Percentiles rank a stretch among this genome's conserved stretches.
These are phyloP conservation scores for Jasminum sambac DNA, from an alignment of 257 asterid species.

Conservation along the genomic window DNA sequence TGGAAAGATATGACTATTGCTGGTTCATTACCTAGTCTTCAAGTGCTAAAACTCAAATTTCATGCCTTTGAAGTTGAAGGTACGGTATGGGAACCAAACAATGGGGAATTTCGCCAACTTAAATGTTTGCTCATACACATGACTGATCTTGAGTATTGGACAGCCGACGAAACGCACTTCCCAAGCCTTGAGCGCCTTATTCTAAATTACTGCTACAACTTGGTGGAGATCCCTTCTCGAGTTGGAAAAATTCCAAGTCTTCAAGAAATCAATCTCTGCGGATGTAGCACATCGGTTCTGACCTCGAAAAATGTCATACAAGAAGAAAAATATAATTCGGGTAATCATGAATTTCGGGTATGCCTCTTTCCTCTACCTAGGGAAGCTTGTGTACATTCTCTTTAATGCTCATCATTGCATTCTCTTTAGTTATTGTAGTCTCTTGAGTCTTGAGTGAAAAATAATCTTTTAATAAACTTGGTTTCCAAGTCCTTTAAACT, in stretches of 20 bases:
- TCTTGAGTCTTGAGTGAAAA: too few species aligned
- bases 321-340: conserved; percentile 1
- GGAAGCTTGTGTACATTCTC: too few species aligned
- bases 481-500: too few species aligned
- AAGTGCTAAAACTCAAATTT: conserved; percentile 17
- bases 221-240: conserved; percentile 16
- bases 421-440: too few species aligned
- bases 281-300: neutral
- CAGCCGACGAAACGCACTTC: conserved; percentile 4
- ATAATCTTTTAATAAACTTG: too few species aligned
- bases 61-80: conserved; percentile 3
- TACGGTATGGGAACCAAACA: conserved; percentile 15
- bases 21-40: conserved; percentile 1
- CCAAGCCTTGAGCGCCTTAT: conserved; percentile 10
- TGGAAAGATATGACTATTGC: neutral
- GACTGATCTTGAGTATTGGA: conserved; percentile 1
- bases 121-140: conserved; percentile 5
- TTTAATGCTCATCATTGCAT: too few species aligned
- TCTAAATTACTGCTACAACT: neutral
- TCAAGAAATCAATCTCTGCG: neutral
- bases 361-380: neutral
- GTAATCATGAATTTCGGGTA: neutral
- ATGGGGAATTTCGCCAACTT: neutral
- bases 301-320: neutral
- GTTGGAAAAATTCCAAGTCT: conserved; percentile 12